Evolutionary conservation across 768 basidiomycete genomes (phyloP), one percentile per base, ranked within the genome.

Genomic region (Lentinula raphanica): DNA sequence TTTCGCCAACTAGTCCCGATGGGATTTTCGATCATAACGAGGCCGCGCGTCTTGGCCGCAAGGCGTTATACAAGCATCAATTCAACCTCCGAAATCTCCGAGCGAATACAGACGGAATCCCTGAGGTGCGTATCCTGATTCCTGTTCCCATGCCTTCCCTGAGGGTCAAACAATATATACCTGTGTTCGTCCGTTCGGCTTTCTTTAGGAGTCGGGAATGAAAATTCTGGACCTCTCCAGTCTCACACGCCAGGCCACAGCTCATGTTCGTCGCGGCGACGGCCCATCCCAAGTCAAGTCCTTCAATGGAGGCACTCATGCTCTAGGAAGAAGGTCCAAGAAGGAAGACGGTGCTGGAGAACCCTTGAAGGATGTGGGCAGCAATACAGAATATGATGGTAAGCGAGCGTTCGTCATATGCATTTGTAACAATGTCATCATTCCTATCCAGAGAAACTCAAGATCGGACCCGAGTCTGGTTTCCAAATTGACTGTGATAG

Each of bases 401-500:
- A 5, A 29, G 46, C 17, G 3, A 5, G 23, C 45, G 21, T 17
- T 46, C 23, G 12, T 46, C 13, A 25, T 2, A 1, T 19, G 27
- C 19, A 13, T 13, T 38, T 3, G 5, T n/a, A n/a, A n/a, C n/a
- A n/a, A n/a, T n/a, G 11, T 36, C 50, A 3, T 53, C 39, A 8
- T 19, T 25, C 39, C 13, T 77, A 76, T 68, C 73, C 5, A 76
- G 77, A 31, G 27, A 63, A 65, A 25, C 68, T 79, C 57, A 62
- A 69, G 19, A 74, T 77, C 59, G 77, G 76, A 13, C 73, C 72
- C 7, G 61, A 62, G 5, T 70, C 74, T 60, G 49, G 59, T 11
- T 78, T 76, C 66, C 42, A 73, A 45, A 71, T 74, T 46, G 74
- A 76, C 63, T 78, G 76, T 56, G 76, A 78, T 65, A 76, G 72